Evolutionary conservation across 805 yeast genomes (phyloP).

Genomic region (Schwanniomyces sp.): DNA sequence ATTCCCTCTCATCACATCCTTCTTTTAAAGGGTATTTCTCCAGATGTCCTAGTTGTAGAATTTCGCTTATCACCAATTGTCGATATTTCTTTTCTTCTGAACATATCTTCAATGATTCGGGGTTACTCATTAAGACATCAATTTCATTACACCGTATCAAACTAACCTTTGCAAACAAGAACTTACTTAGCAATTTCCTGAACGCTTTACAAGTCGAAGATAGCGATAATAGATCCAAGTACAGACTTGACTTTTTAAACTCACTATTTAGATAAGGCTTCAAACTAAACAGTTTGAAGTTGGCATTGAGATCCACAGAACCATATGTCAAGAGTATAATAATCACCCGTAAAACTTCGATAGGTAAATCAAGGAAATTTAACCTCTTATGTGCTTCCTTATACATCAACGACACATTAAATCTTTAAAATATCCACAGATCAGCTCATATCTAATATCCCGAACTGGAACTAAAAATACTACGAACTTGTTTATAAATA

Average conservation of each 20-base stretch:
- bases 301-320: slow-evolving; percentile 2
- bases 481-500: background rate
- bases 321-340: slow-evolving; percentile 13
- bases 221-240: slow-evolving; percentile 14
- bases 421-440: background rate
- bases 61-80: slow-evolving; percentile 18
- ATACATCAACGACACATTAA: background rate
- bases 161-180: slow-evolving; percentile 20
- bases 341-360: slow-evolving; percentile 16
- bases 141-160: slow-evolving; percentile 24
- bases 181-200: slow-evolving; percentile 17
- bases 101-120: slow-evolving; percentile 17
- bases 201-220: slow-evolving; percentile 23
- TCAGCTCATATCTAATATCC: background rate
- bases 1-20: background rate
- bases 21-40: slow-evolving; percentile 12
- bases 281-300: background rate
- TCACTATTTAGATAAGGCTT: slow-evolving; percentile 8
- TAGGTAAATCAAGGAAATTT: slow-evolving; percentile 12
- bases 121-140: slow-evolving; percentile 23
- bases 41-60: slow-evolving; percentile 13
- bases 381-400: background rate
- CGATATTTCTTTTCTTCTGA: slow-evolving; percentile 17
- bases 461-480: background rate
- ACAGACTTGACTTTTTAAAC: slow-evolving; percentile 5